Percentiles rank a stretch among this genome's conserved stretches.
These are phyloP conservation scores for Plasmopara muralis DNA, from an alignment of 352 stramenopile genomes.

Conservation along the genomic window DNA sequence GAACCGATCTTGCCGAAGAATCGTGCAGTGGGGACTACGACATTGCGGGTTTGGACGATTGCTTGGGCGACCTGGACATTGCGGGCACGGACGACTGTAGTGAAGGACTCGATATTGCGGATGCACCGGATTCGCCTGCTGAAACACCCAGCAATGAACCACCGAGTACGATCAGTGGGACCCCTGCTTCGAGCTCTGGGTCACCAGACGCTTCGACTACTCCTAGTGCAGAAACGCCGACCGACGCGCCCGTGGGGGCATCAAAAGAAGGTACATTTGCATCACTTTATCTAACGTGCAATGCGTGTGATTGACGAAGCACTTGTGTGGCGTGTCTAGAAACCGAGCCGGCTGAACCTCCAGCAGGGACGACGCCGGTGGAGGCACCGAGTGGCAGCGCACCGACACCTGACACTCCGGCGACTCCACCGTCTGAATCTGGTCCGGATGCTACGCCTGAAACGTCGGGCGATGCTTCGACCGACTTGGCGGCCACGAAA, in stretches of 20 bases:
- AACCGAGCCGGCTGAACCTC: not conserved
- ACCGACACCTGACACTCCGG: not conserved
- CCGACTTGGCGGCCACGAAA: not conserved
- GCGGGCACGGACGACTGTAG: slow-evolving; percentile 16
- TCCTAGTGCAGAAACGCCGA: not conserved
- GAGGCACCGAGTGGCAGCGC: not conserved
- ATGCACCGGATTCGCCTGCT: not conserved
- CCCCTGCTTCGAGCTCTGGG: no score
- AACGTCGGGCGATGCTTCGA: not conserved
- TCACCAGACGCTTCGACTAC: not conserved
- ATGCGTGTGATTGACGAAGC: not conserved
- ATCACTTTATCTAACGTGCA: not conserved
- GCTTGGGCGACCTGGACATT: slow-evolving; percentile 21
- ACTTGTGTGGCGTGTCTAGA: not conserved
- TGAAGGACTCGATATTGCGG: slow-evolving; percentile 23
- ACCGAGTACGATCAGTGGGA: no score
- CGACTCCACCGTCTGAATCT: not conserved
- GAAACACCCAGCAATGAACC: no score
- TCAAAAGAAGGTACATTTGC: not conserved
- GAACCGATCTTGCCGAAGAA: slow-evolving; percentile 12
- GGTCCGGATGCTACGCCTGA: not conserved
- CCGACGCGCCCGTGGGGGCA: not conserved
- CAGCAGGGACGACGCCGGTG: no score
- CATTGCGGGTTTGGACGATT: slow-evolving; percentile 16
- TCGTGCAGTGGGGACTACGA: slow-evolving; percentile 27